Conservation (phyloP, 164 flowering plant genomes). For the Vitis cinerea region DNA sequence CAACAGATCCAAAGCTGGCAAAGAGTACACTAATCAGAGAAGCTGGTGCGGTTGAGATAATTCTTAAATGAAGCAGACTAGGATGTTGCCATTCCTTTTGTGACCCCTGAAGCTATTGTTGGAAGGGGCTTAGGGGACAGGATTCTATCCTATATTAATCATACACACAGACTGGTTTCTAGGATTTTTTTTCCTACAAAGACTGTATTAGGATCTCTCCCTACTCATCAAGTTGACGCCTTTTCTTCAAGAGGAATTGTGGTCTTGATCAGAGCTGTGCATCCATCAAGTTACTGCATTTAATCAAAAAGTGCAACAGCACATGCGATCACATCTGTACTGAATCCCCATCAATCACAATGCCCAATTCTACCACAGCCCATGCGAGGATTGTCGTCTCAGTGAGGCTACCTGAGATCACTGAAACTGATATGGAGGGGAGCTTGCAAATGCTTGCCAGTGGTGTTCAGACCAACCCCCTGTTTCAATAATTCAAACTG, state of each 20-base stretch:
- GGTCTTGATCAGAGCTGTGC: constrained; percentile 59
- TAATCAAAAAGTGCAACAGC: constrained; percentile 53
- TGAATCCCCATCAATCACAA: constrained; percentile 74
- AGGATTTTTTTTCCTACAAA: constrained; percentile 47
- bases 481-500: too few species aligned
- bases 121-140: constrained; percentile 40
- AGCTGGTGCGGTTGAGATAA: constrained; percentile 85
- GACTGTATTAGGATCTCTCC: constrained; percentile 56
- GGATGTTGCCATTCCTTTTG: constrained; percentile 71
- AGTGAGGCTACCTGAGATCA: too few species aligned
- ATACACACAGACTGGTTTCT: constrained; percentile 57
- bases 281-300: constrained; percentile 45
- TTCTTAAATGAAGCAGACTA: constrained; percentile 65
- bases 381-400: too few species aligned
- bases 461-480: too few species aligned
- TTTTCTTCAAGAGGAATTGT: constrained; percentile 83
- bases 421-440: too few species aligned
- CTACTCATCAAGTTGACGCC: constrained; percentile 68
- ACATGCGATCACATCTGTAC: constrained; percentile 46
- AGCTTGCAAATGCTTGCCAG: too few species aligned
- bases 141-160: constrained; percentile 56
- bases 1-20: constrained; percentile 57
- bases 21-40: constrained; percentile 63
- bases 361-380: constrained; percentile 28
- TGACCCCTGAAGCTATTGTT: constrained; percentile 64